These are phyloP conservation scores for Rhynchosporium graminicola DNA, from an alignment of 2,329 filamentous ascomycete genomes.

Conservation along the genomic window DNA sequence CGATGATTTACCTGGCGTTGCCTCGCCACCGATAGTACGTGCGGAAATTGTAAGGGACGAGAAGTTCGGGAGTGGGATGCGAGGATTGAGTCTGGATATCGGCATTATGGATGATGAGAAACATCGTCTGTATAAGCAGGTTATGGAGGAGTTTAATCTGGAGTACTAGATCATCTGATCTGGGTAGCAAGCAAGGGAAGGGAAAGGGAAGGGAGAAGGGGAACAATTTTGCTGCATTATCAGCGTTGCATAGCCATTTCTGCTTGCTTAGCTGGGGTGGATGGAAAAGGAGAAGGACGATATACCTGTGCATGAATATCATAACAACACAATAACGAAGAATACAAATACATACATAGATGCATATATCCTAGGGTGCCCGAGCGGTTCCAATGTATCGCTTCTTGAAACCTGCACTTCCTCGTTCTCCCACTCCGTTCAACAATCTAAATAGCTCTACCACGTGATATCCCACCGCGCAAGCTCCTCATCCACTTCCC, in stretches of 20 bases:
- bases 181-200: not conserved
- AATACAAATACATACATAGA: too few relatives aligned
- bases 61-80: not conserved
- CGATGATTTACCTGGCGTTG: not conserved
- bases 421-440: too few relatives aligned
- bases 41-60: not conserved
- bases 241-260: not conserved
- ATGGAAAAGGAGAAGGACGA: not conserved
- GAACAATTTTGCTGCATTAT: not conserved
- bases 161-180: not conserved
- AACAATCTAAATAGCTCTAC: too few relatives aligned
- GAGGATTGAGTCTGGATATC: conserved; percentile 4
- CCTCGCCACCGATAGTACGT: too few relatives aligned
- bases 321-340: not conserved
- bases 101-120: conserved; percentile 19
- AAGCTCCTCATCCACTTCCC: too few relatives aligned
- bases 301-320: conserved; percentile 7
- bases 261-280: not conserved
- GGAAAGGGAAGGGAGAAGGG: not conserved
- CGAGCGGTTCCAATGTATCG: too few relatives aligned
- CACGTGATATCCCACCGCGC: too few relatives aligned
- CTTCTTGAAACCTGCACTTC: too few relatives aligned
- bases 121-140: conserved; percentile 17
- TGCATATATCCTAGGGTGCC: too few relatives aligned
- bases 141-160: conserved; percentile 24